phyloP scores from a whole-genome alignment of 2,329 filamentous ascomycete genomes.

The Cladophialophora chaetospira region DNA sequence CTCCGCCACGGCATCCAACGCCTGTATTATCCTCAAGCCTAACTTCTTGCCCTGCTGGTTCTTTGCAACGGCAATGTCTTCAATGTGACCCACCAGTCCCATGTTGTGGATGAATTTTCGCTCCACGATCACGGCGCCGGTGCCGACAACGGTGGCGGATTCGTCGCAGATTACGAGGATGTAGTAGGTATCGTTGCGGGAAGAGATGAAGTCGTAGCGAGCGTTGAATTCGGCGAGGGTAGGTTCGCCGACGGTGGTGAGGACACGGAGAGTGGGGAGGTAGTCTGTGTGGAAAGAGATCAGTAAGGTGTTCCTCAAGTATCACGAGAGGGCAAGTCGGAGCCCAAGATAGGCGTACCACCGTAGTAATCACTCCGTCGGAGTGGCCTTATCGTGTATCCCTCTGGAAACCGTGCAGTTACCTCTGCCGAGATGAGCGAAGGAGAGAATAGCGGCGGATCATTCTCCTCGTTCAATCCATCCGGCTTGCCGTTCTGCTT shows the following conservation, averaged over 20 bases:
- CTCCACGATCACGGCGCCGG: constrained; percentile 87
- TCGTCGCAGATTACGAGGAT: constrained; percentile 81
- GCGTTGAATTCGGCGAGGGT: constrained; percentile 71
- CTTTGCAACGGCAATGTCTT: constrained; percentile 93
- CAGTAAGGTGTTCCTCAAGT: neutral
- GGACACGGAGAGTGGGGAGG: constrained; percentile 84
- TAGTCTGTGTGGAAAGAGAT: constrained; percentile 56
- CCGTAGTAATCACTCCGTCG: constrained; percentile 73
- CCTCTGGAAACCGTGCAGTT: constrained; percentile 69
- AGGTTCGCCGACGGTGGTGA: constrained; percentile 92
- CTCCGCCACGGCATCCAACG: constrained; percentile 83
- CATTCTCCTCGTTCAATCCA: constrained; percentile 35
- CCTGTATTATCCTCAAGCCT: constrained; percentile 88
- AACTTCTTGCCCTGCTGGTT: constrained; percentile 98
- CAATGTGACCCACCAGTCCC: constrained; percentile 83
- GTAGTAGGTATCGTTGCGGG: constrained; percentile 77
- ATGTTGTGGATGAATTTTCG: constrained; percentile 65
- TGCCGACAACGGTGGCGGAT: constrained; percentile 74
- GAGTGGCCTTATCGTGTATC: constrained; percentile 81
- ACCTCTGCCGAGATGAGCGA: constrained; percentile 78
- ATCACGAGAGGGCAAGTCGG: neutral
- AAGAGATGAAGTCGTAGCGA: constrained; percentile 79
- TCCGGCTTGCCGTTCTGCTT: neutral
- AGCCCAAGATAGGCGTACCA: constrained; percentile 39
- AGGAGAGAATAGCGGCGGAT: constrained; percentile 71